Percentiles rank a stretch among this genome's conserved stretches.
These are phyloP conservation scores for Imleria badia DNA, from an alignment of 768 basidiomycete genomes.

Conservation along the genomic window DNA sequence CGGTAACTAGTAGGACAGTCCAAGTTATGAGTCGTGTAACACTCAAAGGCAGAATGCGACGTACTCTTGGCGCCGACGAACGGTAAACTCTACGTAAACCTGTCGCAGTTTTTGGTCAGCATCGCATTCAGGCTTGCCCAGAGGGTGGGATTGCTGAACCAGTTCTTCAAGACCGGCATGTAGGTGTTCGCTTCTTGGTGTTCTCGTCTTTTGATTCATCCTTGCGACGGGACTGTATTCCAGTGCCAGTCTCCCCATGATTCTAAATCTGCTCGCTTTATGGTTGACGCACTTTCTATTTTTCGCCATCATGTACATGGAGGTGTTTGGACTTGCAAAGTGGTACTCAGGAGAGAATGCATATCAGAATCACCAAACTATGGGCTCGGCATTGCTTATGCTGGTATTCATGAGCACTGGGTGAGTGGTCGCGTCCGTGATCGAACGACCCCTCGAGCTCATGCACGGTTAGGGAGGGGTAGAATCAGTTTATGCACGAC, in stretches of 20 bases:
- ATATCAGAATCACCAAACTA: constrained; percentile 71
- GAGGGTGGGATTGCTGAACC: constrained; percentile 82
- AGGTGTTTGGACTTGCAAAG: constrained; percentile 90
- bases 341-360: constrained; percentile 66
- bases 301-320: constrained; percentile 84
- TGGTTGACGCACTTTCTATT: constrained; percentile 92
- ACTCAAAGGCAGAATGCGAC: constrained; percentile 30
- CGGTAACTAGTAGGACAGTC: constrained; percentile 85
- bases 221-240: background rate
- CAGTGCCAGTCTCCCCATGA: constrained; percentile 84
- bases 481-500: constrained; percentile 98
- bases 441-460: constrained; percentile 1
- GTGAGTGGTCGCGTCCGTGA: constrained; percentile 42
- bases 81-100: constrained; percentile 97
- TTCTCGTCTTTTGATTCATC: background rate
- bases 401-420: constrained; percentile 91
- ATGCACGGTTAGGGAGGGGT: constrained; percentile 66
- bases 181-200: constrained; percentile 41
- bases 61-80: constrained; percentile 97
- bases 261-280: constrained; percentile 78
- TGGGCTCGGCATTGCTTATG: constrained; percentile 84
- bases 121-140: constrained; percentile 95
- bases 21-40: background rate
- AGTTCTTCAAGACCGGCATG: constrained; percentile 98
- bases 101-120: constrained; percentile 92